phyloP scores from a whole-genome alignment of 257 asterid species.

The Nicotiana otophora region DNA sequence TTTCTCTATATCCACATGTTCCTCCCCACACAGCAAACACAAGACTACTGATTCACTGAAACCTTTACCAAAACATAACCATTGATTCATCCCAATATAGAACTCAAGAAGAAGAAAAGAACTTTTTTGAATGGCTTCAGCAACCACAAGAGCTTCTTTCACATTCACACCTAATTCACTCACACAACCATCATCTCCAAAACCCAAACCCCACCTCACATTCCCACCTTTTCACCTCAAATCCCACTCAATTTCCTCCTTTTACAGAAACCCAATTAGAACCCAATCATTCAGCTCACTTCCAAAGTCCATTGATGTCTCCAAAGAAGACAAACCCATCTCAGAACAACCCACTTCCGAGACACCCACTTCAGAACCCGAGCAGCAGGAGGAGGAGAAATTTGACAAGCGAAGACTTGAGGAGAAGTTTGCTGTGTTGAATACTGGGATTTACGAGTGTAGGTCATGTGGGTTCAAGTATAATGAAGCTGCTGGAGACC shows the following conservation, averaged over 20 bases:
- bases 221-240: slow-evolving; percentile 26
- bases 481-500: slow-evolving; percentile 61
- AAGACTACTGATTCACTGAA: not conserved
- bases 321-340: slow-evolving; percentile 72
- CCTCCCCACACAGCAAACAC: not conserved
- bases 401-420: slow-evolving; percentile 51
- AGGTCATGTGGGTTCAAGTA: slow-evolving; percentile 78
- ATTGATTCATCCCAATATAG: not conserved
- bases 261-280: slow-evolving; percentile 13
- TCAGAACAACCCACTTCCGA: slow-evolving; percentile 17
- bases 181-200: slow-evolving; percentile 22
- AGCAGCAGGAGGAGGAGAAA: slow-evolving; percentile 18
- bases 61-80: not conserved
- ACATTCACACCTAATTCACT: slow-evolving; percentile 37
- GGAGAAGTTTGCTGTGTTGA: slow-evolving; percentile 89
- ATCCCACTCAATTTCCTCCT: slow-evolving; percentile 28
- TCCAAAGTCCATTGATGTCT: slow-evolving; percentile 59
- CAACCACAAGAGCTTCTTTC: slow-evolving; percentile 50
- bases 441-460: slow-evolving; percentile 80
- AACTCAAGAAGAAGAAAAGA: not conserved
- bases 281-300: not conserved
- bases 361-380: slow-evolving; percentile 24
- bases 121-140: slow-evolving; percentile 46
- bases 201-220: slow-evolving; percentile 28
- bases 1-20: slow-evolving; percentile 10